Percentiles rank a stretch among this genome's conserved stretches.
Conservation (phyloP, 106 monocot species). For the Allium fistulosum region DNA sequence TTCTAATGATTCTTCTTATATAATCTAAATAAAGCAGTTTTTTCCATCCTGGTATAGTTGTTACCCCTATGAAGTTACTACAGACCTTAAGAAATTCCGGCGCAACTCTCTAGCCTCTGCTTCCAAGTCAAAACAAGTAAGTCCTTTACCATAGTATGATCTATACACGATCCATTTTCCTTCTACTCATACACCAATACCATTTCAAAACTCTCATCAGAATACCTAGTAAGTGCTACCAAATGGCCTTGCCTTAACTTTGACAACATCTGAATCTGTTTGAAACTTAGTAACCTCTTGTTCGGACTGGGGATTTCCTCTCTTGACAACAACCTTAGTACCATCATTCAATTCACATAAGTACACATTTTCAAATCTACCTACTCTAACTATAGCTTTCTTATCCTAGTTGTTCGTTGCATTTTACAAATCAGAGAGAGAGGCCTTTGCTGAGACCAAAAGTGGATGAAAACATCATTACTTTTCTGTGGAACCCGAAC, state of each 20-base stretch:
- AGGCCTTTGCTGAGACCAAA: slow-evolving; percentile 30
- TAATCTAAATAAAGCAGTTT: too few species aligned
- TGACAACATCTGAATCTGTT: slow-evolving; percentile 54
- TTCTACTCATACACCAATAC: slow-evolving; percentile 53
- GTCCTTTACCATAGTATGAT: slow-evolving; percentile 44
- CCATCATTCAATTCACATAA: slow-evolving; percentile 44
- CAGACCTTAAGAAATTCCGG: slow-evolving; percentile 15
- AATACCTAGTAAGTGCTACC: slow-evolving; percentile 46
- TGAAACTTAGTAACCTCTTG: slow-evolving; percentile 47
- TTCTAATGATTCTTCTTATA: too few species aligned
- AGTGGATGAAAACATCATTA: slow-evolving; percentile 32
- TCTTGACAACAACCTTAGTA: slow-evolving; percentile 49
- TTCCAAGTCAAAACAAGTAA: slow-evolving; percentile 27
- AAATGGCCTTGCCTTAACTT: slow-evolving; percentile 34
- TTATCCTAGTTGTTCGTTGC: slow-evolving; percentile 39
- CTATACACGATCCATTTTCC: slow-evolving; percentile 37
- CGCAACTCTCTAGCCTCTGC: slow-evolving; percentile 25
- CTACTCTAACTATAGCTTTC: slow-evolving; percentile 38
- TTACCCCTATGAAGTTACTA: slow-evolving; percentile 21
- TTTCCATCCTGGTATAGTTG: too few species aligned
- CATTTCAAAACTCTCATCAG: slow-evolving; percentile 50
- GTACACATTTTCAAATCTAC: slow-evolving; percentile 55
- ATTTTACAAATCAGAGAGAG: slow-evolving; percentile 34
- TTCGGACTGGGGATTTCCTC: too few species aligned
- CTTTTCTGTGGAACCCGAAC: slow-evolving; percentile 15